These are phyloP conservation scores for Coriaria nepalensis DNA, from an alignment of 306 rosid species.

Conservation along the genomic window DNA sequence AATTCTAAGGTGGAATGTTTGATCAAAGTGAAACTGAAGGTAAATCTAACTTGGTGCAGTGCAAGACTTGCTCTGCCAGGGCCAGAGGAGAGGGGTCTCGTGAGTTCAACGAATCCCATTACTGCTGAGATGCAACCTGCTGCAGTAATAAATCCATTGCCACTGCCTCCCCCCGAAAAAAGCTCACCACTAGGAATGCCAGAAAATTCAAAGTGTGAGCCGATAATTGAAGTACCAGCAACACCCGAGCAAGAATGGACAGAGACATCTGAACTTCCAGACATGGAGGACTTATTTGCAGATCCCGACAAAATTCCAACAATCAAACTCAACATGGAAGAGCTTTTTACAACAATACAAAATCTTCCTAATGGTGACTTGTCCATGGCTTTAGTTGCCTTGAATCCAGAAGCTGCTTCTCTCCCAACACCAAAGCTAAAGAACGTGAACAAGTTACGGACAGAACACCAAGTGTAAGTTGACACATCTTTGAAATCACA, in stretches of 20 bases:
- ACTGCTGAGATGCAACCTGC: constrained; percentile 23
- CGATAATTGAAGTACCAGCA: constrained; percentile 84
- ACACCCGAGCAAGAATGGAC: constrained; percentile 59
- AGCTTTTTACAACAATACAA: constrained; percentile 30
- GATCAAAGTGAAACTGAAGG: constrained; percentile 8
- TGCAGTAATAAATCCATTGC: constrained; percentile 25
- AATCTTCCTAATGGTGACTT: constrained; percentile 41
- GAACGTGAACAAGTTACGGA: constrained; percentile 72
- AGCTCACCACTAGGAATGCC: constrained; percentile 19
- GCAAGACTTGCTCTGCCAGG: constrained; percentile 91
- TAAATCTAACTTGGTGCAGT: constrained; percentile 35
- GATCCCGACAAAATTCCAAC: constrained; percentile 63
- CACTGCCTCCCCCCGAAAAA: constrained; percentile 37
- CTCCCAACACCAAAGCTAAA: constrained; percentile 66
- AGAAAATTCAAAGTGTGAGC: constrained; percentile 38
- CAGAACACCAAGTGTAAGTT: constrained; percentile 94
- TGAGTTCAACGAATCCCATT: constrained; percentile 29
- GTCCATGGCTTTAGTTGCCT: constrained; percentile 77
- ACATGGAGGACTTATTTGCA: constrained; percentile 64
- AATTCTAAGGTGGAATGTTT: constrained; percentile 1
- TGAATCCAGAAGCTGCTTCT: constrained; percentile 40
- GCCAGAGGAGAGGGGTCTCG: constrained; percentile 57
- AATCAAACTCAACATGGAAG: constrained; percentile 31
- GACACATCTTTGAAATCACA: too few species aligned
- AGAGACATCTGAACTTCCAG: constrained; percentile 33